Conservation (phyloP, 108 stramenopile species). For the Cyclotella baltica region DNA sequence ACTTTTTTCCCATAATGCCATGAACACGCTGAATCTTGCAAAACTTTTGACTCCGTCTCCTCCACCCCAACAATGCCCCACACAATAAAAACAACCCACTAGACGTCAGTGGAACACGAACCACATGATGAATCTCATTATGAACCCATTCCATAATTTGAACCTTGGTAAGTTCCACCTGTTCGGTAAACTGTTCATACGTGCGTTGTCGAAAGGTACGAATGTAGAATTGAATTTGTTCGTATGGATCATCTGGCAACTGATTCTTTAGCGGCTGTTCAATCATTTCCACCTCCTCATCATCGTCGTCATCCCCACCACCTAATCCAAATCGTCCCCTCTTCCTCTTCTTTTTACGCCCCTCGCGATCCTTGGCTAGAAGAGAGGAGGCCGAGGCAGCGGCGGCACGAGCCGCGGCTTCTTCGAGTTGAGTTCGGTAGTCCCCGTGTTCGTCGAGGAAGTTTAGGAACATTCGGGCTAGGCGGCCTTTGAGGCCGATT, state of each 20-base stretch:
- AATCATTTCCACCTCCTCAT: slow-evolving; percentile 9
- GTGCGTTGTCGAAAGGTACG: slow-evolving; percentile 31
- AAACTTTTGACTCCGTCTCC: slow-evolving; percentile 1
- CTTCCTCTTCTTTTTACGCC: slow-evolving; percentile 5
- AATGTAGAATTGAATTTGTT: slow-evolving; percentile 55
- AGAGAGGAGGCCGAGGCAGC: slow-evolving; percentile 40
- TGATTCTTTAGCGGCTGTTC: slow-evolving; percentile 10
- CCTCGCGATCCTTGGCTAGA: slow-evolving; percentile 23
- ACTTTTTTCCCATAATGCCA: slow-evolving; percentile 37
- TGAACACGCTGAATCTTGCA: slow-evolving; percentile 16
- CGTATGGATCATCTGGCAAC: slow-evolving; percentile 56
- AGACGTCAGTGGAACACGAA: slow-evolving; percentile 15
- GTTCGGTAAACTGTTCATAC: slow-evolving; percentile 5
- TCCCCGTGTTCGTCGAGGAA: slow-evolving; percentile 60
- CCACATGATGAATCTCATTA: slow-evolving; percentile 39
- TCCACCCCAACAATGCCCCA: neutral
- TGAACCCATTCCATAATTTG: slow-evolving; percentile 24
- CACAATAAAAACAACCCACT: neutral
- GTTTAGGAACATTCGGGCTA: slow-evolving; percentile 54
- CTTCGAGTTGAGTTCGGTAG: slow-evolving; percentile 45
- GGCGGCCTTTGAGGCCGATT: slow-evolving; percentile 29
- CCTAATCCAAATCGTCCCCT: slow-evolving; percentile 1
- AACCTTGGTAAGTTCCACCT: slow-evolving; percentile 1
- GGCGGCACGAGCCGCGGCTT: slow-evolving; percentile 51
- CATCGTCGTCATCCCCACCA: slow-evolving; percentile 16